Percentiles rank a stretch among this genome's conserved stretches.
These are phyloP conservation scores for Cladophialophora chaetospira DNA, from an alignment of 2,329 filamentous ascomycete genomes.

Conservation along the genomic window DNA sequence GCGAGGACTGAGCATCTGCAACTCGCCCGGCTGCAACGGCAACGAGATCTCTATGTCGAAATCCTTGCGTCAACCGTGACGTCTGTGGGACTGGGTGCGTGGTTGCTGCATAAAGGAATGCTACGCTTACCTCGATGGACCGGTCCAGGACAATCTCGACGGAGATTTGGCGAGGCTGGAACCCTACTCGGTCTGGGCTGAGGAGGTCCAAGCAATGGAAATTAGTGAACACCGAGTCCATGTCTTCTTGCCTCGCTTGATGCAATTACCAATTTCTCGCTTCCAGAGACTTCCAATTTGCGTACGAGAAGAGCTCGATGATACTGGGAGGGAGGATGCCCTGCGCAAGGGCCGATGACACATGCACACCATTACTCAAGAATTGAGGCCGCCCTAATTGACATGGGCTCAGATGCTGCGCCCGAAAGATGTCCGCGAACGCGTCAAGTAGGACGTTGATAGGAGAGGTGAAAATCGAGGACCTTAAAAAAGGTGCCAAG, in stretches of 20 bases:
- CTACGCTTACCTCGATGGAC: slow-evolving; percentile 30
- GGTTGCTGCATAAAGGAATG: slow-evolving; percentile 37
- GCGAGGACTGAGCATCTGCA: slow-evolving; percentile 22
- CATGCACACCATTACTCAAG: too few species aligned
- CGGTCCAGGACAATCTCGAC: slow-evolving; percentile 5
- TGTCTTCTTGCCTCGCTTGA: too few species aligned
- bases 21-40: slow-evolving; percentile 14
- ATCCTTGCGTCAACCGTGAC: slow-evolving; percentile 18
- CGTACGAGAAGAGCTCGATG: too few species aligned
- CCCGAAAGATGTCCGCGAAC: too few species aligned
- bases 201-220: neutral
- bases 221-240: neutral
- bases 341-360: too few species aligned
- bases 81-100: slow-evolving; percentile 14
- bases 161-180: slow-evolving; percentile 32
- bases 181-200: slow-evolving; percentile 28
- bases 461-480: slow-evolving; percentile 20
- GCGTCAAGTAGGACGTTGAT: neutral
- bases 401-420: too few species aligned
- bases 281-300: too few species aligned
- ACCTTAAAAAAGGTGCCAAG: slow-evolving; percentile 26
- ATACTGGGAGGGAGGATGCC: too few species aligned
- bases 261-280: neutral
- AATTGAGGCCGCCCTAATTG: too few species aligned
- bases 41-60: slow-evolving; percentile 24